Evolutionary conservation across 257 asterid genomes (phyloP), one percentile per base, ranked within the genome.

Genomic region (Cinchona pubescens): DNA sequence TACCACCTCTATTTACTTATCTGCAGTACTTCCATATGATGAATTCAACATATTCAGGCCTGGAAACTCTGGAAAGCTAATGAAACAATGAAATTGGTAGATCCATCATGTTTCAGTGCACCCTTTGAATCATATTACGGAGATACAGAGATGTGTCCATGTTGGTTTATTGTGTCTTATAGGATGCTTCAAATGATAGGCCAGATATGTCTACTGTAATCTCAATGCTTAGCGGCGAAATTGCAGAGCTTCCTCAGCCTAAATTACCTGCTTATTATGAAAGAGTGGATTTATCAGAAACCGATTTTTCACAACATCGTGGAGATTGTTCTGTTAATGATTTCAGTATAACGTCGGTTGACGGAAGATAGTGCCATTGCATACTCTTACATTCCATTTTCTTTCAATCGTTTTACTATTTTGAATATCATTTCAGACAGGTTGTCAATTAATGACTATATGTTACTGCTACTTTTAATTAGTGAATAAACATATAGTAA

Each of bases 151-250:
- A 78, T 89, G 86, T 79, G 75, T 89, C 16, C 91, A 89, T 27
- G 88, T 87, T 3, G 91, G 91, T 30, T 49, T 91, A 58, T 80
- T 90, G 80, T 89, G 95, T 8, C 90, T n/a, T 89, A 49, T 90
- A 91, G 84, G 90, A 87, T 73, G 75, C 75, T 69, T 85, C 86
- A 43, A 79, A 35, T 18, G 89, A 88, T 62, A 79, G 94, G 81
- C 96, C 92, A 23, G 77, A 80, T 21, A 61, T 84, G n/a, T 78
- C 87, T 18, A 18, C 75, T 34, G 84, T 86, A 30, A 81, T 90
- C 5, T 86, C 92, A 6, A 86, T 88, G 90, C 79, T 90, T 40
- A 82, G 65, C 18, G 76, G 86, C 75, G 87, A 87, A 72, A 82
- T 63, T 15, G 35, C 79, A 10, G 80, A 85, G 78, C 88, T 90